Base-by-base conservation (phyloP, 2,329 filamentous ascomycete species). In the Colletotrichum trifolii region DNA sequence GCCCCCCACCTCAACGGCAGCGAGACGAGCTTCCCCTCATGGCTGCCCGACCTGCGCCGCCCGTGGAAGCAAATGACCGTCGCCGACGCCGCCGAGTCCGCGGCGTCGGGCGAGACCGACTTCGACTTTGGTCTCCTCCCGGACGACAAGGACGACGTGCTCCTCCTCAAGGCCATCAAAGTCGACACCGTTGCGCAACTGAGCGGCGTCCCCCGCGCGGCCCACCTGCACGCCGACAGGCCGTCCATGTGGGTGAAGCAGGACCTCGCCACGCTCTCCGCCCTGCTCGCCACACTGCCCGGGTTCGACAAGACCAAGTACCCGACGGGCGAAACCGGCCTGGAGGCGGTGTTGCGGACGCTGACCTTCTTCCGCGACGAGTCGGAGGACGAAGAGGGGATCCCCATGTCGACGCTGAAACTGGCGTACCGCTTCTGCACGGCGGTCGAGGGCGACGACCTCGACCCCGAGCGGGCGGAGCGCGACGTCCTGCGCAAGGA, bases 41-140 rank as follows among this genome's bases (percentile, higher is more conserved):
- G 64, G 64, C 45, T 66, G 9, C 63, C 64, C 43, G 64, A 66
- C 64, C 59, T 64, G 33, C 64, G 64, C 42, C n/a, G 54, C 15
- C 60, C 54, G 15, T 66, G 64, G 64, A 47, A 54, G n/a, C 60
- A 54, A 47, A 64, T 66, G 64, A 66, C 64, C 8, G 64, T 66
- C 38, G 64, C 64, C n/a, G 64, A 66, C 17, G 64, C 54, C 4
- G 64, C 64, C 38, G 64, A 66, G 40, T 64, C 53, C 34, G 60
- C 53, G 54, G 64, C 64, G 13, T 60, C 64, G n/a, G 60, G 64
- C 42, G 64, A 66, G 17, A 63, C 64, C 1, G 64, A 64, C 54
- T 66, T 66, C 10, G 64, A 66, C 47, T 66, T 66, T 9, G 64
- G 64, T 38, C 49, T 66, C n/a, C 53, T 64, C 36, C 64, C 64